These are phyloP conservation scores for Metschnikowia corniflorae DNA, from an alignment of 805 yeast species.

Conservation along the genomic window DNA sequence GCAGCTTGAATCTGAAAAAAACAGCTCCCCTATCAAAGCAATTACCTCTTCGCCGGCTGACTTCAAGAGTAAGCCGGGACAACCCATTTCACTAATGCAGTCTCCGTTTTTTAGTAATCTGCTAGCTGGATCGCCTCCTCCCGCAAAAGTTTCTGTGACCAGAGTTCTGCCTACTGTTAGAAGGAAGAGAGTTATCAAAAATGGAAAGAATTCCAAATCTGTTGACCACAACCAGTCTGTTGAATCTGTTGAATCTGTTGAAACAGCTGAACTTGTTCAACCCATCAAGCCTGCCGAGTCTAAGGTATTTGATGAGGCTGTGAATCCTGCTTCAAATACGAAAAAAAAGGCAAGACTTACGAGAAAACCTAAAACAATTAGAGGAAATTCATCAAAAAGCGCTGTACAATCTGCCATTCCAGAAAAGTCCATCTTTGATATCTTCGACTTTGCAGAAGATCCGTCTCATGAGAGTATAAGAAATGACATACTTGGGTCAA, in stretches of 20 bases:
- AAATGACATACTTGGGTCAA: no score
- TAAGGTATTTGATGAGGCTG: neutral
- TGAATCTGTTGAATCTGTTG: neutral
- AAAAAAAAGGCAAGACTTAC: neutral
- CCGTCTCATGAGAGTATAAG: no score
- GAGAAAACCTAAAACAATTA: neutral
- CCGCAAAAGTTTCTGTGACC: neutral
- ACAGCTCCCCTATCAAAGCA: conserved; percentile 10
- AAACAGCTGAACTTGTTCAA: neutral
- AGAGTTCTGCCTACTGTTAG: conserved; percentile 4
- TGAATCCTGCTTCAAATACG: neutral
- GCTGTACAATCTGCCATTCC: neutral
- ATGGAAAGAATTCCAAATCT: neutral
- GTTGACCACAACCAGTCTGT: neutral
- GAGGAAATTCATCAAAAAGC: neutral
- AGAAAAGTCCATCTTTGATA: neutral
- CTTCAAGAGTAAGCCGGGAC: conserved; percentile 29
- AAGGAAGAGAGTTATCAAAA: neutral
- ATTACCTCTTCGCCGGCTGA: conserved; percentile 12
- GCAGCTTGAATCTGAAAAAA: neutral
- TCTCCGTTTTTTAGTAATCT: conserved; percentile 34
- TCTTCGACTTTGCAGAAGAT: neutral
- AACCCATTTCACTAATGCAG: conserved; percentile 28
- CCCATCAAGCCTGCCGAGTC: neutral
- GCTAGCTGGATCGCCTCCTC: conserved; percentile 8